Conservation (phyloP, 768 basidiomycete species). For the Podaxis rugospora region DNA sequence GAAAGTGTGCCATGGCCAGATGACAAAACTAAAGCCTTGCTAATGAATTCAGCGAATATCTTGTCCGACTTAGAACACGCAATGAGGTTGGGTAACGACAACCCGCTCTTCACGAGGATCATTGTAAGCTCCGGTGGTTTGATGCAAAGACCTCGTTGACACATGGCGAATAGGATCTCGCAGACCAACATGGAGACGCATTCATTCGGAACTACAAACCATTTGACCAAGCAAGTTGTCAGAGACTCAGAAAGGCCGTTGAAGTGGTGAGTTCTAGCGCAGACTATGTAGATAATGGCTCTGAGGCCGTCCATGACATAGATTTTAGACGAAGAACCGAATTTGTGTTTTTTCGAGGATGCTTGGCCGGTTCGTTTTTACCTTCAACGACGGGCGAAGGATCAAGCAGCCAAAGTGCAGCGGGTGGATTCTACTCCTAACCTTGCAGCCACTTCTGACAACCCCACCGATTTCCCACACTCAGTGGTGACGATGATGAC, state of each 20-base stretch:
- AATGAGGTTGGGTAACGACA: background rate
- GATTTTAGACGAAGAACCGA: background rate
- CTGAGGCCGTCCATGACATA: conserved; percentile 3
- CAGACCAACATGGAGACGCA: background rate
- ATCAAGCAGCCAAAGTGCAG: background rate
- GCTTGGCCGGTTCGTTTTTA: conserved; percentile 23
- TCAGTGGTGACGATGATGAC: background rate
- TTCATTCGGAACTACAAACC: background rate
- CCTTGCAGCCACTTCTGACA: background rate
- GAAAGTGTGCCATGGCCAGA: conserved; percentile 3
- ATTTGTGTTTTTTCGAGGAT: conserved; percentile 14
- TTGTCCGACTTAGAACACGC: background rate
- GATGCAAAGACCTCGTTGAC: background rate
- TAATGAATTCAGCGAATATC: background rate
- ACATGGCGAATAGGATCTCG: background rate
- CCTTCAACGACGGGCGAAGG: conserved; percentile 10
- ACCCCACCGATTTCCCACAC: background rate
- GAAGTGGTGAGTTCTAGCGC: background rate
- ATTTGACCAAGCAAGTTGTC: background rate
- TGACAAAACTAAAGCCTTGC: background rate
- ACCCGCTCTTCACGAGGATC: background rate
- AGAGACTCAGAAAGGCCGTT: background rate
- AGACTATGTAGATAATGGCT: background rate
- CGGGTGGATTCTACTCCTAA: background rate
- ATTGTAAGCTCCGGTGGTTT: background rate